Percentiles rank a stretch among this genome's conserved stretches.
Conservation (phyloP, 176 grass and related monocot genomes). For the Zoysia japonica region DNA sequence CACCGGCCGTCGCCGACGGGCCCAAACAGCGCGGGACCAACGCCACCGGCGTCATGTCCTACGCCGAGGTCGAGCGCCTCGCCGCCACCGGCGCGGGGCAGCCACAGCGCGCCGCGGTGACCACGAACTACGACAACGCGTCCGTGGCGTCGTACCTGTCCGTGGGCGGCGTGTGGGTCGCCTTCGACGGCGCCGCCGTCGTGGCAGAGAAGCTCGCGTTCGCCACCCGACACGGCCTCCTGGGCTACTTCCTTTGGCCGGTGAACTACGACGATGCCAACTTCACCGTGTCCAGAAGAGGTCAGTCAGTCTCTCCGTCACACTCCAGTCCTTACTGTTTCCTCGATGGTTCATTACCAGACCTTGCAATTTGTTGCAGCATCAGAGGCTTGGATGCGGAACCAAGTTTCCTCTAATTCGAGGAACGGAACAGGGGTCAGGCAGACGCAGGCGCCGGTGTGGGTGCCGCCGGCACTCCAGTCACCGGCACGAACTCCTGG, state of each 20-base stretch:
- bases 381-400: conserved; percentile 53
- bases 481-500: not conserved
- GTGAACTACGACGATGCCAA: conserved; percentile 76
- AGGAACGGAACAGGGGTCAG: conserved; percentile 38
- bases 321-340: not conserved
- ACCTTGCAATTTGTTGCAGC: conserved; percentile 45
- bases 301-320: conserved; percentile 38
- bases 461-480: conserved; percentile 36
- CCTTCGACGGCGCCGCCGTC: conserved; percentile 67
- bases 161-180: conserved; percentile 70
- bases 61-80: conserved; percentile 67
- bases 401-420: conserved; percentile 25
- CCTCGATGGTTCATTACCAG: not conserved
- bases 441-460: conserved; percentile 39
- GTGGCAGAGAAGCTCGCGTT: conserved; percentile 78
- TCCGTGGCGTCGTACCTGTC: conserved; percentile 64
- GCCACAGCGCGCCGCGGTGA: not conserved
- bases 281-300: conserved; percentile 61
- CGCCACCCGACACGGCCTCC: conserved; percentile 40
- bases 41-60: conserved; percentile 67
- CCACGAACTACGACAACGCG: conserved; percentile 54
- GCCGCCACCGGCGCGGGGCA: conserved; percentile 7
- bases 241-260: conserved; percentile 85
- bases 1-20: conserved; percentile 58
- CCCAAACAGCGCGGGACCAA: conserved; percentile 70